Conservation (phyloP, 371 early-diverging fungal species). For the Thermomucor indicae-seudaticae region DNA sequence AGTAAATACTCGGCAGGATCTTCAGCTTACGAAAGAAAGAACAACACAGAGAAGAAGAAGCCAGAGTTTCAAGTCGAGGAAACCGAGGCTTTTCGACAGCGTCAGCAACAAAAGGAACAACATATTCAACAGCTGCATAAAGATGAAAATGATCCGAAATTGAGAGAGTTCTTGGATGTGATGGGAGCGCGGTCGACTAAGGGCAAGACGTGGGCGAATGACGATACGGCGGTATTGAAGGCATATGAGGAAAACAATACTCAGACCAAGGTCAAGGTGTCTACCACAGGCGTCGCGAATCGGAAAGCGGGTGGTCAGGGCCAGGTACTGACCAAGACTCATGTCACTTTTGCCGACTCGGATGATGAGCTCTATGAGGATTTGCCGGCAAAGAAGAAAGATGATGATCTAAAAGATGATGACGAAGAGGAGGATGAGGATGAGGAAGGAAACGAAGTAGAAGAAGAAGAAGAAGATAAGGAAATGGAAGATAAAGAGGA, state of each 20-base stretch:
- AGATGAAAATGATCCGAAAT: constrained; percentile 66
- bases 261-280: constrained; percentile 36
- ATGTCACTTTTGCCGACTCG: constrained; percentile 55
- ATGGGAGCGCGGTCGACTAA: constrained; percentile 76
- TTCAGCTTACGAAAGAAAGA: constrained; percentile 51
- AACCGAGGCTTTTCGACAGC: constrained; percentile 34
- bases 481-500: constrained; percentile 4
- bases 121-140: constrained; percentile 57
- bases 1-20: constrained; percentile 78
- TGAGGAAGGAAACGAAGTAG: background rate
- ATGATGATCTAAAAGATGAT: constrained; percentile 16
- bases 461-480: background rate
- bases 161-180: constrained; percentile 87
- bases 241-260: constrained; percentile 40
- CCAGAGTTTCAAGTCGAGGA: constrained; percentile 40
- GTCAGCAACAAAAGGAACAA: constrained; percentile 27
- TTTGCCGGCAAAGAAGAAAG: constrained; percentile 37
- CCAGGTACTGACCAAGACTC: too few relatives aligned
- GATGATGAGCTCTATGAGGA: constrained; percentile 75
- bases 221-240: constrained; percentile 55
- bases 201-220: constrained; percentile 91
- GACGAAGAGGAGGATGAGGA: constrained; percentile 10
- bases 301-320: too few relatives aligned
- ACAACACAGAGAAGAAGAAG: constrained; percentile 18
- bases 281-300: too few relatives aligned